Evolutionary conservation across 2,329 filamentous ascomycete genomes (phyloP).

Genomic region (Atkinsonella hypoxylon): DNA sequence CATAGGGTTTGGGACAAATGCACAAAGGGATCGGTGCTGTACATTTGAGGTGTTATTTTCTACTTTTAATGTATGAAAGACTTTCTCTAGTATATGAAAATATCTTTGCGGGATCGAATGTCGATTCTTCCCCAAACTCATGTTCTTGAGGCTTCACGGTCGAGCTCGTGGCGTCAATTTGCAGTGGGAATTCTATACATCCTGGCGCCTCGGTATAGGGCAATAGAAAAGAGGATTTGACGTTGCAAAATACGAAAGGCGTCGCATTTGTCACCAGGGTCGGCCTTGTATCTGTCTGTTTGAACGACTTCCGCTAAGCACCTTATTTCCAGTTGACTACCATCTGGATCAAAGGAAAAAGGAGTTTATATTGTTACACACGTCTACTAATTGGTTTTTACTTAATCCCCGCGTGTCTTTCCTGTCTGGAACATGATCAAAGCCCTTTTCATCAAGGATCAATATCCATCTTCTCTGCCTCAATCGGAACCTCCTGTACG

Average conservation of each 20-base stretch:
- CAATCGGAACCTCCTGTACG: slow-evolving; percentile 69
- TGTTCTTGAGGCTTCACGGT: neutral
- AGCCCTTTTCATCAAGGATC: slow-evolving; percentile 33
- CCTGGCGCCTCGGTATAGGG: too few relatives aligned
- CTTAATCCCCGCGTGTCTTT: neutral
- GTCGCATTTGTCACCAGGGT: too few relatives aligned
- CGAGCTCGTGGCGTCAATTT: neutral
- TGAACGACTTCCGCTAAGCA: neutral
- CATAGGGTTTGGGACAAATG: neutral
- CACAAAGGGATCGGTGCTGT: neutral
- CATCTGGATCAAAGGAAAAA: neutral
- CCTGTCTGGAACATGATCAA: neutral
- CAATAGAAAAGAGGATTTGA: too few relatives aligned
- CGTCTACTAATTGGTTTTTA: neutral
- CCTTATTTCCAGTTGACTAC: neutral
- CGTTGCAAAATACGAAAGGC: too few relatives aligned
- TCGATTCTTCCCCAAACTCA: neutral
- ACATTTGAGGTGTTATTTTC: neutral
- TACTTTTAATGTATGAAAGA: slow-evolving; percentile 2
- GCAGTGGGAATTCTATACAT: too few relatives aligned
- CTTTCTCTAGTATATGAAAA: neutral
- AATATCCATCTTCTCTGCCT: slow-evolving; percentile 59
- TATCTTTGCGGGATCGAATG: neutral
- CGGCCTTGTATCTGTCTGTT: neutral
- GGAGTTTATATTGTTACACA: slow-evolving; percentile 5